Evolutionary conservation across 2,329 filamentous ascomycete genomes (phyloP), one percentile per base, ranked within the genome.

Genomic region (Microdochium bolleyi): DNA sequence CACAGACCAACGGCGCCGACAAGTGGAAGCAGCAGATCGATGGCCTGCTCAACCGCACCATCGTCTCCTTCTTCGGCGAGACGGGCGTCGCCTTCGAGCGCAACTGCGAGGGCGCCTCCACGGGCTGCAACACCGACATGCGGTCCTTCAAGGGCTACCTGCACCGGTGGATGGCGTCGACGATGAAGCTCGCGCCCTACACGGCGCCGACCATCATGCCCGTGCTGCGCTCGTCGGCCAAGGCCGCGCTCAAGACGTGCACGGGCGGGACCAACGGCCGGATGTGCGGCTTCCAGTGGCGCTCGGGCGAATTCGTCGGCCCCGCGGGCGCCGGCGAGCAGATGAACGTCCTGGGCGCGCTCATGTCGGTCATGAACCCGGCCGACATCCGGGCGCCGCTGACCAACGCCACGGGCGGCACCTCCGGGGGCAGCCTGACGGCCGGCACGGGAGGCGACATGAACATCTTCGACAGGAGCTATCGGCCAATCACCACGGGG

Each of bases 91-190:
- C 82, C 67, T 76, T 67, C 60, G 80, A 84, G 59, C 61, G 64
- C 48, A 69, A 74, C 10, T 84, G 80, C 66, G 80, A 83, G 64
- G 64, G 30, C 11, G 49, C 49, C 55, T 37, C 57, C 41, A 59
- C 62, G 51, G 66, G 55, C 2, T 83, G 80, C 67, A 75, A 76
- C 62, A 68, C 72, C 41, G 80, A 83, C 59, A 76, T 79, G 61
- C 68, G 70, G 24, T 73, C 73, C 38, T 83, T 77, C 73, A 83
- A 83, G 64, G 77, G 74, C 24, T 78, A 79, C 57, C 68, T 82
- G 5, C 66, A 73, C 24, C 76, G 79, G 49, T 80, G 73, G 67
- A 61, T 74, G 53, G 70, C 67, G 2, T 61, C 66, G 25, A 65
- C 71, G 1, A 61, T 64, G 22, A 63, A 67, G 55, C 50, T 70